Evolutionary conservation across 1,284 basidiomycete species (phyloP).

Genomic region (Tilletia walkeri): DNA sequence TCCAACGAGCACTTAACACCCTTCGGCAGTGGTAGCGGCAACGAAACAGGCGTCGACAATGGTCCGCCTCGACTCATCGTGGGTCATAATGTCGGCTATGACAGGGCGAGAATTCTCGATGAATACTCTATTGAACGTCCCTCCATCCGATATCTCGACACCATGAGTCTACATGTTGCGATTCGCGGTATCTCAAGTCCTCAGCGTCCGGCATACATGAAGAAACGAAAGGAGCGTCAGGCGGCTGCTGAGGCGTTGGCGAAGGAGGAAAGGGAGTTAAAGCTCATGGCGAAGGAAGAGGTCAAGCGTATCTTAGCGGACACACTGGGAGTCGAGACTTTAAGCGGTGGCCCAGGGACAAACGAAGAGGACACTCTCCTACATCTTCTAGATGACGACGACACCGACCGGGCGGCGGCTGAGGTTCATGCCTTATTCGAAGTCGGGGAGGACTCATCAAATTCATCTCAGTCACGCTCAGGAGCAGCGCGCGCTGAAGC

Average conservation of each 20-base stretch:
- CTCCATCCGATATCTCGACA: constrained; percentile 83
- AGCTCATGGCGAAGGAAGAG: constrained; percentile 52
- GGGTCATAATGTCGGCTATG: constrained; percentile 94
- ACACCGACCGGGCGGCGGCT: constrained; percentile 16
- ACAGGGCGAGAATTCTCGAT: constrained; percentile 77
- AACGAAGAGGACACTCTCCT: constrained; percentile 9
- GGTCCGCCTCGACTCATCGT: constrained; percentile 69
- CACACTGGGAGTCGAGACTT: constrained; percentile 56
- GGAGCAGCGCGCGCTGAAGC: constrained; percentile 4
- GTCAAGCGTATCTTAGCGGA: constrained; percentile 53
- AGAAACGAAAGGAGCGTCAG: constrained; percentile 66
- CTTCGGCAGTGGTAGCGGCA: constrained; percentile 58
- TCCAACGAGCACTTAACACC: constrained; percentile 73
- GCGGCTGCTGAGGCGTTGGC: constrained; percentile 55
- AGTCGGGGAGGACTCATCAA: not conserved
- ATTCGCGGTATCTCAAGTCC: constrained; percentile 91
- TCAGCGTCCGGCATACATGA: constrained; percentile 89
- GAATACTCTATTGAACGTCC: constrained; percentile 77
- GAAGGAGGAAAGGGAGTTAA: constrained; percentile 53
- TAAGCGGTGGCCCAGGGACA: not conserved
- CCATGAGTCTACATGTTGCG: constrained; percentile 91
- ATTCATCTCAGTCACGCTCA: no score
- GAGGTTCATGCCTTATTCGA: constrained; percentile 18
- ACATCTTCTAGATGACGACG: constrained; percentile 6
- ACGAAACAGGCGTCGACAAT: constrained; percentile 19